phyloP scores from a whole-genome alignment of 306 rosid genomes.

The Alnus rubra region DNA sequence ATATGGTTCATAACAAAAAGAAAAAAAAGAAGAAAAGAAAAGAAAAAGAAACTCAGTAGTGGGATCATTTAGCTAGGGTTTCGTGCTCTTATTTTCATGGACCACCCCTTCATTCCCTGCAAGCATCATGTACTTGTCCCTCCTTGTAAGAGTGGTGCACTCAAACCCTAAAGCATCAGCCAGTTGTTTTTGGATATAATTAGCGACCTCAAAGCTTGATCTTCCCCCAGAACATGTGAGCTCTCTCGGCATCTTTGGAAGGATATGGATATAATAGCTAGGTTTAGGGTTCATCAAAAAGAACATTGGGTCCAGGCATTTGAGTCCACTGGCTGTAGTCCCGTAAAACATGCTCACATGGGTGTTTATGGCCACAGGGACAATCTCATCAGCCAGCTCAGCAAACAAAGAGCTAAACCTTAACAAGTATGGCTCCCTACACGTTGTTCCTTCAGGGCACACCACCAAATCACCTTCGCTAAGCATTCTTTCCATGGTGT shows the following conservation, averaged over 20 bases:
- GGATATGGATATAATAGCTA: slow-evolving; percentile 49
- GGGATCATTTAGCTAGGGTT: neutral
- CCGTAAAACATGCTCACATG: slow-evolving; percentile 87
- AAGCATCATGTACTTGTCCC: slow-evolving; percentile 88
- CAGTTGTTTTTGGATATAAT: slow-evolving; percentile 61
- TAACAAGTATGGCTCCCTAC: slow-evolving; percentile 84
- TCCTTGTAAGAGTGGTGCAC: slow-evolving; percentile 74
- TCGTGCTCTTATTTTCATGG: slow-evolving; percentile 26
- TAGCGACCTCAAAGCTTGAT: slow-evolving; percentile 79
- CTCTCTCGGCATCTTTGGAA: slow-evolving; percentile 60
- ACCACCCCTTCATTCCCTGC: slow-evolving; percentile 93
- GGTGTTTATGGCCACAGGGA: slow-evolving; percentile 75
- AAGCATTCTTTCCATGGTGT: slow-evolving; percentile 57
- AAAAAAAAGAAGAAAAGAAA: neutral
- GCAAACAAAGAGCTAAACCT: slow-evolving; percentile 93
- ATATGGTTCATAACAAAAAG: neutral
- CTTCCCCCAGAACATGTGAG: slow-evolving; percentile 67
- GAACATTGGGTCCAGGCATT: slow-evolving; percentile 81
- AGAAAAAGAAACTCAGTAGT: neutral
- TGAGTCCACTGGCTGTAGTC: slow-evolving; percentile 89
- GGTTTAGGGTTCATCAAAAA: slow-evolving; percentile 93
- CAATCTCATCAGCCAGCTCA: slow-evolving; percentile 77
- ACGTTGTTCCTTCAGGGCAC: slow-evolving; percentile 98
- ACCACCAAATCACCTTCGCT: slow-evolving; percentile 84
- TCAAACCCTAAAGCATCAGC: slow-evolving; percentile 86